phyloP scores from a whole-genome alignment of 2,329 filamentous ascomycete genomes.

The Colletotrichum eleusines region DNA sequence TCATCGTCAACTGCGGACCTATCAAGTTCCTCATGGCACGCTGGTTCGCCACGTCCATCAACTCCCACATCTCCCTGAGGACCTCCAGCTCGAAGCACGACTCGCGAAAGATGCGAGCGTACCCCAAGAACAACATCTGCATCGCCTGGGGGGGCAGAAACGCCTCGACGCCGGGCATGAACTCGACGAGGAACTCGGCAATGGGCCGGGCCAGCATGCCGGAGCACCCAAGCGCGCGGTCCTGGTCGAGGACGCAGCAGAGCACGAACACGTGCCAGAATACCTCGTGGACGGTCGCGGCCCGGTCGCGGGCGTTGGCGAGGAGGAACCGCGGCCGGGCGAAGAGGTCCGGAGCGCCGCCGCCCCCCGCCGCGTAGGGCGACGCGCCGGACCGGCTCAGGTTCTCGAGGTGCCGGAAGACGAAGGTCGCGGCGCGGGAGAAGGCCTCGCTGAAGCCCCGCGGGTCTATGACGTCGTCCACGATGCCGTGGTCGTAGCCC shows the following conservation, averaged over 20 bases:
- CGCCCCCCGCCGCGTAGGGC: background rate
- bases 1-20: conserved; percentile 28
- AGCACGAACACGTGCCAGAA: conserved; percentile 43
- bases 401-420: conserved; percentile 36
- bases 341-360: conserved; percentile 12
- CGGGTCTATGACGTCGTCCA: conserved; percentile 2
- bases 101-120: conserved; percentile 37
- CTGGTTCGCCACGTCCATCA: conserved; percentile 33
- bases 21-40: conserved; percentile 16
- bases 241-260: conserved; percentile 47
- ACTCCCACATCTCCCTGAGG: conserved; percentile 37
- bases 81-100: conserved; percentile 24
- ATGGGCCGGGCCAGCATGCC: conserved; percentile 44
- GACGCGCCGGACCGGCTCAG: background rate
- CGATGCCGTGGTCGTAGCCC: conserved; percentile 29
- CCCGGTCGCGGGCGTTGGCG: conserved; percentile 24
- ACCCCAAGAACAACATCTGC: conserved; percentile 35
- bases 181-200: conserved; percentile 44
- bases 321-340: conserved; percentile 32
- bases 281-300: conserved; percentile 22
- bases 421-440: conserved; percentile 19
- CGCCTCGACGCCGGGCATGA: conserved; percentile 42
- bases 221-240: conserved; percentile 47
- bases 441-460: conserved; percentile 10
- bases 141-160: conserved; percentile 22